phyloP scores from a whole-genome alignment of 2,329 filamentous ascomycete genomes.

The Colletotrichum siamense region DNA sequence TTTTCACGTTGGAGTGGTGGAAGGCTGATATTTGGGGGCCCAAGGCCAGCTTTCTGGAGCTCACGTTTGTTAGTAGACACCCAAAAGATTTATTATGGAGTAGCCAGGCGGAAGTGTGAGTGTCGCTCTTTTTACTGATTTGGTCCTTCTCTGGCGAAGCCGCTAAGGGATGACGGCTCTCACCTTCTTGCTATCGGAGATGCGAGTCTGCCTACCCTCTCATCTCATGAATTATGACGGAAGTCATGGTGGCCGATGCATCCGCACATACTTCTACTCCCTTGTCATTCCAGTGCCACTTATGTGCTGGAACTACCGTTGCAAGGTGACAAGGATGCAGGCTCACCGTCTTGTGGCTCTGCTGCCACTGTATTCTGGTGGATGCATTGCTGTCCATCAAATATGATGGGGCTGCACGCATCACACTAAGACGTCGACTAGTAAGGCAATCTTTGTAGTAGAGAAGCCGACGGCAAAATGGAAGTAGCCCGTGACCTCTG shows the following conservation, averaged over 20 bases:
- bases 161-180: background rate
- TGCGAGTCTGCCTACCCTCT: background rate
- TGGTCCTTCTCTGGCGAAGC: background rate
- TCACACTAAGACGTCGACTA: background rate
- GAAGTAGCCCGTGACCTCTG: background rate
- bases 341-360: background rate
- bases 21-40: background rate
- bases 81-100: background rate
- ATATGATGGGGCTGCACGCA: background rate
- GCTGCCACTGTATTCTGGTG: background rate
- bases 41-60: background rate
- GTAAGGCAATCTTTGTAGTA: background rate
- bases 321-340: background rate
- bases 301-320: background rate
- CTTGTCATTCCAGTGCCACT: fast-evolving
- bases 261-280: background rate
- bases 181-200: background rate
- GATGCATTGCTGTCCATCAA: background rate
- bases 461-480: background rate
- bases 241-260: background rate
- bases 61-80: background rate
- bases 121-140: background rate
- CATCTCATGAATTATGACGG: background rate
- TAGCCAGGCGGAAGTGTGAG: background rate
- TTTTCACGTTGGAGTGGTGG: background rate